phyloP scores from a whole-genome alignment of 2,329 filamentous ascomycete genomes.

The Metarhizium sp. region DNA sequence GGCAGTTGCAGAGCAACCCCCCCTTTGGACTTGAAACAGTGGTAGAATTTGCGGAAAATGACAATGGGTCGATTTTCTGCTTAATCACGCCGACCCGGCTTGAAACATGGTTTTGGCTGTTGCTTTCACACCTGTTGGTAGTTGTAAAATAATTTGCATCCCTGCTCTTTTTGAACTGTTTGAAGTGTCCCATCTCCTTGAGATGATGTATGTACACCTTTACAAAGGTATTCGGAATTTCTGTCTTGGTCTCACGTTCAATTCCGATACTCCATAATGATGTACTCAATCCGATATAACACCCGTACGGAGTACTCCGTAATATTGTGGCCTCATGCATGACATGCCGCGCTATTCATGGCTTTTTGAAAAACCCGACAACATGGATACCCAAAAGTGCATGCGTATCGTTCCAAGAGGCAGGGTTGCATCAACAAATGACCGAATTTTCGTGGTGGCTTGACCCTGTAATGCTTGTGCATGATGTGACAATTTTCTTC shows the following conservation, averaged over 20 bases:
- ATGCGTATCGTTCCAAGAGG: not conserved
- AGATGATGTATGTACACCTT: not conserved
- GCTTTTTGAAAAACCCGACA: conserved; percentile 6
- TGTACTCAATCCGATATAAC: not conserved
- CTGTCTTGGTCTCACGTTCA: not conserved
- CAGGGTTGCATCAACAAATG: conserved; percentile 4
- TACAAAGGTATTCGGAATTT: not conserved
- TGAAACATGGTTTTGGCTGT: not conserved
- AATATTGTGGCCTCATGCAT: conserved; percentile 10
- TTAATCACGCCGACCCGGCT: not conserved
- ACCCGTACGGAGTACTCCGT: not conserved
- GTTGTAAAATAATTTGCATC: no score
- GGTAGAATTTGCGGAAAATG: no score
- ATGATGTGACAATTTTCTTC: not conserved
- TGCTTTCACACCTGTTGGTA: not conserved
- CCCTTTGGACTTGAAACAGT: not conserved
- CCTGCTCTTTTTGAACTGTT: not conserved
- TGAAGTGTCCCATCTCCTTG: not conserved
- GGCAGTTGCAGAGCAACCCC: not conserved
- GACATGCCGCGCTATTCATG: conserved; percentile 9
- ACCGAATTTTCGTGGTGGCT: not conserved
- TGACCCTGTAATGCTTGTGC: not conserved
- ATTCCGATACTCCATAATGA: not conserved
- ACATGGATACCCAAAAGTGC: conserved; percentile 7
- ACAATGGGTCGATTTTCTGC: not conserved